Evolutionary conservation across 495 filamentous ascomycete genomes (phyloP), one percentile per base, ranked within the genome.

Genomic region (Aspergillus sclerotioniger): DNA sequence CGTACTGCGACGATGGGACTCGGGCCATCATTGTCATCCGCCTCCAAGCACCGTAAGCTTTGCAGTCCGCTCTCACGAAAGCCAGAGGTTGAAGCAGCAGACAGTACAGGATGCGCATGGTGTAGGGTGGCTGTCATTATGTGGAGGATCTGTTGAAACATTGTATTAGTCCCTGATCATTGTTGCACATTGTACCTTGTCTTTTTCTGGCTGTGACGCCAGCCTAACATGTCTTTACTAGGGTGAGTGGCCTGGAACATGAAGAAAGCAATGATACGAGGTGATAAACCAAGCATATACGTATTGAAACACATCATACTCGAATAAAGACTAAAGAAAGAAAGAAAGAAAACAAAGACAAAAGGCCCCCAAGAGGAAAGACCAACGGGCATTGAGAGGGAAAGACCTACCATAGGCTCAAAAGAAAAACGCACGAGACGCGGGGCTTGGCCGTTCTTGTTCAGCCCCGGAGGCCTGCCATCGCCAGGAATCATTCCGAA

Each of bases 341-440:
- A 48, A 15, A 29, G 19, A 50, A 59, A n/a, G 17, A 31, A 32
- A n/a, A n/a, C n/a, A n/a, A n/a, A n/a, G n/a, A n/a, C n/a, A 25
- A 54, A 21, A 31, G 3, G 49, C 6, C 10, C 17, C 15, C 1
- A n/a, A 35, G n/a, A 46, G 28, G 7, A 43, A 28, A 1, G 28
- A 55, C 8, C 32, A 45, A 44, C 15, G 55, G 21, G 35, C 21
- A 46, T 28, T 19, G 20, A 31, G 6, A 47, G 47, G 16, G 43
- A 46, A 17, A 43, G 47, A 67, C 84, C 59, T 80, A 94, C 92
- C 91, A 98, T 90, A 32, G 93, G 90, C 68, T 96, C 92, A 66
- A 93, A 96, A 70, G 94, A 92, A 76, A 96, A 89, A 67, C 91
- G 90, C 41, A 96, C 83, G 63, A 91, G 79, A 59, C 89, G 82